Conservation (phyloP, 805 yeast species). For the Zygosaccharomyces bisporus region DNA sequence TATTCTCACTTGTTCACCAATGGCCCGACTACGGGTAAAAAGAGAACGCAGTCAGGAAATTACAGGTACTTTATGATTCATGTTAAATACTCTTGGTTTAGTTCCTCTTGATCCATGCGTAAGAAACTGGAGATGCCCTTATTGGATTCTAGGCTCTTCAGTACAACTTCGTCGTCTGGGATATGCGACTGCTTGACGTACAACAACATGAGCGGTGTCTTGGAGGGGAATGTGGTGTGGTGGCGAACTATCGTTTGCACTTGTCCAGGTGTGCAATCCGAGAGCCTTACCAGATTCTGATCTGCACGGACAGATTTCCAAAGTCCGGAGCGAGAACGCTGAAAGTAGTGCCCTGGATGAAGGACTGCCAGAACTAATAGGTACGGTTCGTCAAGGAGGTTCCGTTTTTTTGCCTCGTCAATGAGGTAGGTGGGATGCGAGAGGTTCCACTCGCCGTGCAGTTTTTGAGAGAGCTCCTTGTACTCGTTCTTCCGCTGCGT, state of each 20-base stretch:
- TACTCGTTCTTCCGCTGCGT: slow-evolving; percentile 26
- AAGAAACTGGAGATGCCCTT: slow-evolving; percentile 22
- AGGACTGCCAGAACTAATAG: slow-evolving; percentile 25
- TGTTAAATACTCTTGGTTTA: slow-evolving; percentile 9
- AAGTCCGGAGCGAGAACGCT: slow-evolving; percentile 18
- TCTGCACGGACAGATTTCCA: slow-evolving; percentile 23
- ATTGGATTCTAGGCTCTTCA: slow-evolving; percentile 20
- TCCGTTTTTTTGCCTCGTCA: slow-evolving; percentile 24
- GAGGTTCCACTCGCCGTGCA: slow-evolving; percentile 30
- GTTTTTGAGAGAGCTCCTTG: slow-evolving; percentile 25
- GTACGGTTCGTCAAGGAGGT: slow-evolving; percentile 30
- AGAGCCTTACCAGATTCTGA: slow-evolving; percentile 2
- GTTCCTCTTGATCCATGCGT: slow-evolving; percentile 21
- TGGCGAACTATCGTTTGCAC: slow-evolving; percentile 25
- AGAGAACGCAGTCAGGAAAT: not conserved
- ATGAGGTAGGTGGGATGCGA: slow-evolving; percentile 29
- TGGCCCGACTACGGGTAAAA: not conserved
- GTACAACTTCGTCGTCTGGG: slow-evolving; percentile 19
- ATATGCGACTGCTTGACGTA: slow-evolving; percentile 22
- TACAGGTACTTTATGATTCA: not conserved
- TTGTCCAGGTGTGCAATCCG: slow-evolving; percentile 1
- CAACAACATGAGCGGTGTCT: slow-evolving; percentile 33
- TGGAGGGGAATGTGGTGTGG: slow-evolving; percentile 27
- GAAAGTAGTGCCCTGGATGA: slow-evolving; percentile 31
- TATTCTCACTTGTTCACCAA: no score